Base-by-base conservation (phyloP, 352 stramenopile genomes). In the Phytophthora constricta region DNA sequence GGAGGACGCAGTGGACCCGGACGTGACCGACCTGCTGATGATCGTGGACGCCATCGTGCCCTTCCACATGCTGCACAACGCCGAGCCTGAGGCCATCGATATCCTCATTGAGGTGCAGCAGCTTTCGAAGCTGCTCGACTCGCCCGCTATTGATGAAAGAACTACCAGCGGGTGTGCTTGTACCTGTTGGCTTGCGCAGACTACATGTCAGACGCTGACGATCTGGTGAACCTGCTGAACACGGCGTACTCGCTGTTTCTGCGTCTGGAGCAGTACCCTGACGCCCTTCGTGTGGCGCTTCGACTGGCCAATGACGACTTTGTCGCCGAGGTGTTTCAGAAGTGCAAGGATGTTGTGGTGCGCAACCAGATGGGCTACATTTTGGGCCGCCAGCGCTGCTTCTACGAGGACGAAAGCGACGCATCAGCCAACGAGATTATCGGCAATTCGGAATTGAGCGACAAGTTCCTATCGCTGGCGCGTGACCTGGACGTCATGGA, bases 61-160 rank as follows among this genome's bases (percentile, higher is more conserved):
- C 3, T 99, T 99, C 83, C 97, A 99, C 87, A 97, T 99, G 74
- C 82, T 97, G 66, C 98, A 99, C 83, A 99, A 99, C 74, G 97
- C 98, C 4, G 97, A 99, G 77, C 96, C 97, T 0, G 98, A 99
- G 84, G 98, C 98, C 20, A 96, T 99, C 34, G 98, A 99, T 78
- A 95, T 99, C 25, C 82, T 99, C 46, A 97, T 99, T 65, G 98
- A 99, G 87, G 97, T 99, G 31, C 96, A 99, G 77, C 83, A 98
- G 68, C 86, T 99, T 10, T 76, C 91, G 47, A 98, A 98, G 70
- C 80, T 99, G 34, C 79, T 99, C n/a, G 74, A 94, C 13, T 89
- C 96, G 19, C 83, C 89, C 13, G 78, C 95, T 31, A 98, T 99
- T 58, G 97, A 99, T 78, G 95, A 99, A 98, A 98, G 58, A 99